These are phyloP conservation scores for Dianthus caryophyllus DNA, from an alignment of 148 eudicot genomes.

Conservation along the genomic window DNA sequence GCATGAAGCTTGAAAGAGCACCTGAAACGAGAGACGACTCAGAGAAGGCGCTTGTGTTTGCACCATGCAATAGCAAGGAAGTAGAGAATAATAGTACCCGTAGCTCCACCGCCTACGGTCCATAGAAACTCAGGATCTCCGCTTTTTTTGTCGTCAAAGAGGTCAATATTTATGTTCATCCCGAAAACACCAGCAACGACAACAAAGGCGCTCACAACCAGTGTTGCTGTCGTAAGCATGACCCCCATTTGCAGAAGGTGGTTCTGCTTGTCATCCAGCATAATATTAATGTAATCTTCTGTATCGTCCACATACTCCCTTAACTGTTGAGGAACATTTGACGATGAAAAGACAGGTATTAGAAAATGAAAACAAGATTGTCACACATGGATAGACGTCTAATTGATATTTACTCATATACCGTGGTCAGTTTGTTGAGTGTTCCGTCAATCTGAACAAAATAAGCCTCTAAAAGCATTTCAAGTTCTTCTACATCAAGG, in stretches of 20 bases:
- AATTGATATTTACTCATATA: conserved; percentile 16
- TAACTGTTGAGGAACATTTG: conserved; percentile 44
- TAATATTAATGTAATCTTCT: conserved; percentile 95
- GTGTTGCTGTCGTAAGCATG: conserved; percentile 86
- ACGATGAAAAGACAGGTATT: background rate
- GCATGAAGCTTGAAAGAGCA: conserved; percentile 4
- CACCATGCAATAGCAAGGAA: conserved; percentile 87
- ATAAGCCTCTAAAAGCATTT: conserved; percentile 98
- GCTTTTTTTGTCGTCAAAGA: conserved; percentile 33
- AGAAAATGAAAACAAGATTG: background rate
- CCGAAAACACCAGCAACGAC: conserved; percentile 90
- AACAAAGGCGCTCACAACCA: conserved; percentile 79
- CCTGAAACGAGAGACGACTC: conserved; percentile 38
- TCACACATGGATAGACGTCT: background rate
- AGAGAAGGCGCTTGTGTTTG: conserved; percentile 70
- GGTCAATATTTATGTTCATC: conserved; percentile 72
- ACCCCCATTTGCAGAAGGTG: conserved; percentile 99
- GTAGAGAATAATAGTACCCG: conserved; percentile 61
- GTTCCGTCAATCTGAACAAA: conserved; percentile 98
- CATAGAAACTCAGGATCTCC: conserved; percentile 67
- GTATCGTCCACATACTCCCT: conserved; percentile 98
- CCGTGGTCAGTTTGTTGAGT: conserved; percentile 90
- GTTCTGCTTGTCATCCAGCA: conserved; percentile 97
- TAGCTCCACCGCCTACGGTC: conserved; percentile 79
- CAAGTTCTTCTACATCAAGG: conserved; percentile 97